Evolutionary conservation across 140 eudicot species (phyloP).

Genomic region (Erigeron philadelphicus): DNA sequence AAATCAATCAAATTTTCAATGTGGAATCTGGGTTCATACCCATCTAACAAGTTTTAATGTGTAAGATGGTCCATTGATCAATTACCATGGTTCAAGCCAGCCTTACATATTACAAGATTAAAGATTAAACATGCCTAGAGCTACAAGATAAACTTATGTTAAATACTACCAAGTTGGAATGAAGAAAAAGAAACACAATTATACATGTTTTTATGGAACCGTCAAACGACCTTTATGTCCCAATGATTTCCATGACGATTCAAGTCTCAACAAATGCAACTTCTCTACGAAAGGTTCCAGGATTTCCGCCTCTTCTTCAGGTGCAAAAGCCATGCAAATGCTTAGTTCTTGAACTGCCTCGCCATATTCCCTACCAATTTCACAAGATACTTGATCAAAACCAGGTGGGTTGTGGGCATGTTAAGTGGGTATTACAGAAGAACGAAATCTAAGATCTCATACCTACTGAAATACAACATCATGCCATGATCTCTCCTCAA

Average conservation of each 20-base stretch:
- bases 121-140: conserved; percentile 9
- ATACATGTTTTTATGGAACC: conserved; percentile 37
- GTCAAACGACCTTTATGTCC: conserved; percentile 58
- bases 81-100: conserved; percentile 16
- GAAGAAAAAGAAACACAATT: background rate
- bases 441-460: conserved; percentile 6
- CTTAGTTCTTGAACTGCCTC: conserved; percentile 90
- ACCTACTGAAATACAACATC: conserved; percentile 88
- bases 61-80: background rate
- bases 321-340: conserved; percentile 97
- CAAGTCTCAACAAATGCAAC: conserved; percentile 75
- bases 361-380: conserved; percentile 55
- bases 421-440: background rate
- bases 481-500: conserved; percentile 90
- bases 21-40: background rate
- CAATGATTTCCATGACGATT: conserved; percentile 62
- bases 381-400: background rate
- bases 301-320: conserved; percentile 84
- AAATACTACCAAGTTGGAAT: background rate
- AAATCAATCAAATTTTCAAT: too few species aligned
- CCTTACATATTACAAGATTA: conserved; percentile 10
- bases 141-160: conserved; percentile 21
- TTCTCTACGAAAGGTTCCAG: conserved; percentile 87
- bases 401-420: too few species aligned
- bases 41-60: too few species aligned